A percentile compares a stretch with the other conserved stretches of the same genome.
These are phyloP conservation scores for Fusarium nelsonii DNA, from an alignment of 2,329 filamentous ascomycete species.

Conservation along the genomic window DNA sequence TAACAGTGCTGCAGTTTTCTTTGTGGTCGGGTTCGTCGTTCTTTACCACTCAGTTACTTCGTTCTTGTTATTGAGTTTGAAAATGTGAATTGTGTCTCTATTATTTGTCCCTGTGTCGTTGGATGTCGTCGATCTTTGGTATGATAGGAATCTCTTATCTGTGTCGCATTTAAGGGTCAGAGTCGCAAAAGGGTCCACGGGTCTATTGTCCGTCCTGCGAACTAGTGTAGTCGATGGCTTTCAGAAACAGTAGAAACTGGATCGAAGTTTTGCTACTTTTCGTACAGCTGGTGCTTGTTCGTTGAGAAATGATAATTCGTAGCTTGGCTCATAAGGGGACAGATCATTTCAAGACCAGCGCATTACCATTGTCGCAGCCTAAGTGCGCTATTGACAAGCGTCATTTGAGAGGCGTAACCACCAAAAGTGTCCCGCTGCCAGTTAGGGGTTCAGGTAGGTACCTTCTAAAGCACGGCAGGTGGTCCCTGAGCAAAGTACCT, in stretches of 20 bases:
- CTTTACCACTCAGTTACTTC: background rate
- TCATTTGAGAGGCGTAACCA: conserved; percentile 17
- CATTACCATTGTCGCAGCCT: conserved; percentile 44
- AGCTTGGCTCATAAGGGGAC: conserved; percentile 36
- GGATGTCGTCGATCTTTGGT: conserved; percentile 25
- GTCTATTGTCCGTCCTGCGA: conserved; percentile 42
- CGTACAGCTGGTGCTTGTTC: conserved; percentile 15
- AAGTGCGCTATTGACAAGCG: conserved; percentile 27
- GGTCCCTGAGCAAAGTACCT: background rate
- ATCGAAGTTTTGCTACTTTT: background rate
- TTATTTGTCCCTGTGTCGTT: conserved; percentile 20
- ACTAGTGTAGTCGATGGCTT: conserved; percentile 15
- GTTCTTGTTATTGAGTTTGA: conserved; percentile 6
- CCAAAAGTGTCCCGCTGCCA: conserved; percentile 17
- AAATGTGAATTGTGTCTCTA: conserved; percentile 8
- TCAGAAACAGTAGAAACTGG: background rate
- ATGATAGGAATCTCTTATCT: conserved; percentile 27
- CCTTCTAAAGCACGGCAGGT: background rate
- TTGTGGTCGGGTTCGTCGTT: background rate
- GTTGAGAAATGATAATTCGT: conserved; percentile 29
- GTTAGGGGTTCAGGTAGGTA: conserved; percentile 8
- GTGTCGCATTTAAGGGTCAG: conserved; percentile 37
- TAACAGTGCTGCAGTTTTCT: conserved; percentile 7
- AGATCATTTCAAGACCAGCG: conserved; percentile 41
- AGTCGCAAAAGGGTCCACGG: conserved; percentile 42